Evolutionary conservation across 2,329 filamentous ascomycete species (phyloP).

Genomic region (Cercospora janseana): DNA sequence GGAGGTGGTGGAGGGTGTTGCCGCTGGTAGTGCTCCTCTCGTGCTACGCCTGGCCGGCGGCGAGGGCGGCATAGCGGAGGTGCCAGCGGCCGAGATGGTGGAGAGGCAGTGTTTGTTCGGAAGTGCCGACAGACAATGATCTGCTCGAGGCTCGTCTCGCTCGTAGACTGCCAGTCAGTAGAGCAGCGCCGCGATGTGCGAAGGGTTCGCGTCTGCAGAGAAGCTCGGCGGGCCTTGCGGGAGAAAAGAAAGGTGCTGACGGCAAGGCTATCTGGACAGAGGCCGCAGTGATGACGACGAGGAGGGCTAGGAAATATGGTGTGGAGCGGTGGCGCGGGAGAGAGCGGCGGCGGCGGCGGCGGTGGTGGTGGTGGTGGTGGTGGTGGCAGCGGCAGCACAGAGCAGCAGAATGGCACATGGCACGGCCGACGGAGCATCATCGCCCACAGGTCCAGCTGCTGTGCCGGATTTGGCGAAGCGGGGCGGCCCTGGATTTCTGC

Average conservation of each 20-base stretch:
- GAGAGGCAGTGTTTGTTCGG: neutral
- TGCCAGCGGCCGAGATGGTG: neutral
- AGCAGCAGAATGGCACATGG: neutral
- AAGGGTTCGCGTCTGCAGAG: conserved; percentile 2
- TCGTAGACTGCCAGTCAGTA: neutral
- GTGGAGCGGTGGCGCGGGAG: neutral
- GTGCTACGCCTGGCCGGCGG: conserved; percentile 70
- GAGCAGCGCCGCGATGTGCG: neutral
- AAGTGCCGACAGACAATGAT: neutral
- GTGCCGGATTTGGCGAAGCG: conserved; percentile 5
- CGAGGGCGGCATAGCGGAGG: conserved; percentile 27
- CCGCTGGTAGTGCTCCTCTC: conserved; percentile 58
- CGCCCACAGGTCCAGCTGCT: conserved; percentile 1
- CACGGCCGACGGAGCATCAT: conserved; percentile 6
- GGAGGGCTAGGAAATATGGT: neutral
- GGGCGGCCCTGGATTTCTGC: conserved; percentile 6
- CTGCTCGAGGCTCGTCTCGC: neutral
- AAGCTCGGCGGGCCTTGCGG: conserved; percentile 8
- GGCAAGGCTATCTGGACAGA: neutral
- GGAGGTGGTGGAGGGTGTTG: conserved; percentile 72
- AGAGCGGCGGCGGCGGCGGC: neutral
- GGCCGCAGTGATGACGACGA: neutral
- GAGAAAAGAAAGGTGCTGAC: conserved; percentile 6
- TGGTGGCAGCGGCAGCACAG: neutral
- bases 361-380: neutral